phyloP scores from a whole-genome alignment of 345 rosid species.

The Euphorbia peplus region DNA sequence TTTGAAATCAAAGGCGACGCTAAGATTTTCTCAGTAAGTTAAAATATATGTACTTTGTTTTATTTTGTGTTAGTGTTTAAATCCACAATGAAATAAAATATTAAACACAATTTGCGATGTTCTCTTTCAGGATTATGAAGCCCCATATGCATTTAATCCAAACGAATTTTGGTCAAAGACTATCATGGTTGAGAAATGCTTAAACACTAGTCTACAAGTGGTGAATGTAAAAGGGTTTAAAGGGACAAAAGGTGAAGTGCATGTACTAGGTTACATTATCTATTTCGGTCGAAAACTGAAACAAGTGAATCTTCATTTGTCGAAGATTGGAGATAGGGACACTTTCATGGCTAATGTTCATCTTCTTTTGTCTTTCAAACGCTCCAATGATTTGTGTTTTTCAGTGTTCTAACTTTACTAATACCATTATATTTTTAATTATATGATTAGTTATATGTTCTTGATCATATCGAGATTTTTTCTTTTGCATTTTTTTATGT shows the following conservation, averaged over 20 bases:
- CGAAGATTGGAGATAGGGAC: too few relatives aligned
- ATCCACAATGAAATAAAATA: too few relatives aligned
- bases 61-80: not conserved
- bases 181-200: not conserved
- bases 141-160: not conserved
- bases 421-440: too few relatives aligned
- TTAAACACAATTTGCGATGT: too few relatives aligned
- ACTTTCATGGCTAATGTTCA: too few relatives aligned
- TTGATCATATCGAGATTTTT: too few relatives aligned
- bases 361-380: too few relatives aligned
- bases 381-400: too few relatives aligned
- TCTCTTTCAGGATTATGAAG: not conserved
- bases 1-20: constrained; percentile 22
- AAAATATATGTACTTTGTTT: too few relatives aligned
- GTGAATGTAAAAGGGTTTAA: constrained; percentile 12
- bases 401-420: too few relatives aligned
- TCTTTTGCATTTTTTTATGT: too few relatives aligned
- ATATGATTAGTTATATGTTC: too few relatives aligned
- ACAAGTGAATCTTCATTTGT: not conserved
- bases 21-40: constrained; percentile 29
- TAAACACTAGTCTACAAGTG: not conserved
- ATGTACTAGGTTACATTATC: constrained; percentile 6
- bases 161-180: not conserved
- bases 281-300: not conserved
- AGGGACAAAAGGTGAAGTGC: not conserved